Evolutionary conservation across 257 asterid species (phyloP).

Genomic region (Voacanga thouarsii): DNA sequence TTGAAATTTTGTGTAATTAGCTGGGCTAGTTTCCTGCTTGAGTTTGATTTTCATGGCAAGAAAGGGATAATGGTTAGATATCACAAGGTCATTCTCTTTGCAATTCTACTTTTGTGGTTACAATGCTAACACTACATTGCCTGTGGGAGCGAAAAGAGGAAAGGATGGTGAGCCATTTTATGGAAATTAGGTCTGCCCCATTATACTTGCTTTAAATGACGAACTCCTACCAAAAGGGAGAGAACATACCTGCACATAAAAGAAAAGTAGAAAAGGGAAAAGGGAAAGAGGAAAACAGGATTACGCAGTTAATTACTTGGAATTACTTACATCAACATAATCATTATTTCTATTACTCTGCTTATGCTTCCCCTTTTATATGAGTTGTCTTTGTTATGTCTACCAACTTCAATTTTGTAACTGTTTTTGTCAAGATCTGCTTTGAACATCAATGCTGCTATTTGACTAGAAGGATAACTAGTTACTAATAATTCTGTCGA

Average conservation of each 20-base stretch:
- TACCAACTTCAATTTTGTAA: neutral
- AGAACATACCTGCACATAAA: neutral
- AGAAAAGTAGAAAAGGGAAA: neutral
- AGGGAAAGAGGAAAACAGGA: neutral
- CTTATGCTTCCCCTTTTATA: neutral
- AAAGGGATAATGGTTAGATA: neutral
- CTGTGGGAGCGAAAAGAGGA: neutral
- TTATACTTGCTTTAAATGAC: neutral
- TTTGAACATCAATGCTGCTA: neutral
- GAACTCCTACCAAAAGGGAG: neutral
- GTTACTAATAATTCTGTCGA: neutral
- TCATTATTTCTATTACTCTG: neutral
- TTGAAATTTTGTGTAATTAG: neutral
- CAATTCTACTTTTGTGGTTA: neutral
- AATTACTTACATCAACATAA: neutral
- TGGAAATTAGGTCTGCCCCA: neutral
- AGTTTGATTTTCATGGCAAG: neutral
- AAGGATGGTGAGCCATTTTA: neutral
- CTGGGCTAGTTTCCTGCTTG: neutral
- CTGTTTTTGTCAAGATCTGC: neutral
- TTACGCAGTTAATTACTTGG: neutral
- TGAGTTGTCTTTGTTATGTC: neutral
- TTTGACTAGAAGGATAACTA: neutral
- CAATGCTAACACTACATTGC: neutral
- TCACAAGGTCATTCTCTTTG: neutral